Conservation (phyloP, 176 grass and related monocot species). For the Cymbopogon citratus region DNA sequence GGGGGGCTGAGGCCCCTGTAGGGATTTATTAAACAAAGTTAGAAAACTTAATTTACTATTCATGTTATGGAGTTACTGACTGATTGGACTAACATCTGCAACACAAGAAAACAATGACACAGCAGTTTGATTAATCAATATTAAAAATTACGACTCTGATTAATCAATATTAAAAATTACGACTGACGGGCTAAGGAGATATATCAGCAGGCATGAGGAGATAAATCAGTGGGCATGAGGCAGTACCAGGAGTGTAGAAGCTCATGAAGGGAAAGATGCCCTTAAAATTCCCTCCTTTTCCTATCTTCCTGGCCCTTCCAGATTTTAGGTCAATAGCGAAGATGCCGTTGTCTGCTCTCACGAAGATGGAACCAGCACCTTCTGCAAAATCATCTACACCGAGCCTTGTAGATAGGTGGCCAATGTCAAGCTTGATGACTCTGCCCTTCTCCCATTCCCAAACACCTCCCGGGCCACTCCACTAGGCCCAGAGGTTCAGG, state of each 20-base stretch:
- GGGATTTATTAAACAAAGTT: too few relatives aligned
- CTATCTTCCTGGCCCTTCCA: background rate
- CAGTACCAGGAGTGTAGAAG: background rate
- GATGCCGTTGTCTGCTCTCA: background rate
- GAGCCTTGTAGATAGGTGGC: background rate
- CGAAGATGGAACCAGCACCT: background rate
- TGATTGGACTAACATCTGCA: too few relatives aligned
- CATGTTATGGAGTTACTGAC: too few relatives aligned
- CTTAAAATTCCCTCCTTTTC: background rate
- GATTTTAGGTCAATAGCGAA: background rate
- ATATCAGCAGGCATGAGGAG: rapidly evolving
- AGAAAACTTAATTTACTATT: too few relatives aligned
- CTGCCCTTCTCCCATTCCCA: background rate
- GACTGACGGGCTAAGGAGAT: too few relatives aligned
- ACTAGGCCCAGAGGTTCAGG: background rate
- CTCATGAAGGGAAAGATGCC: background rate
- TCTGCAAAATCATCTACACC: background rate
- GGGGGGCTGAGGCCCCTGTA: too few relatives aligned
- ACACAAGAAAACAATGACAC: too few relatives aligned
- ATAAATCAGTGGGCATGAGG: background rate
- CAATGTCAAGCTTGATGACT: background rate
- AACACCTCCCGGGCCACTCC: rapidly evolving
- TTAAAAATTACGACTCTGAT: too few relatives aligned
- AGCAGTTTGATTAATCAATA: too few relatives aligned
- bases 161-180: too few relatives aligned